Base-by-base conservation (phyloP, 257 asterid genomes). In the Echium plantagineum region DNA sequence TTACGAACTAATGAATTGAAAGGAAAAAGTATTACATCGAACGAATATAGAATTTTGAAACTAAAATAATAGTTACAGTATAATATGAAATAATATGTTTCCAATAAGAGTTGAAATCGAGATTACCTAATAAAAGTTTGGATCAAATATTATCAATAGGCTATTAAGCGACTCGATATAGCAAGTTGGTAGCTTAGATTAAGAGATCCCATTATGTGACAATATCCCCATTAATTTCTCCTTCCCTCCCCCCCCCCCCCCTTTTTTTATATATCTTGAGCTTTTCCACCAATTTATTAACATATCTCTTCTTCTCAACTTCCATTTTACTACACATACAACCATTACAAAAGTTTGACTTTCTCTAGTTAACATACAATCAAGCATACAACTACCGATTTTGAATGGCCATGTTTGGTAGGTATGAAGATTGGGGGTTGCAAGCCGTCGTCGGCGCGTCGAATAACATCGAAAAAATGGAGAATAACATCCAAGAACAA, bases 351-450 rank as follows among this genome's bases (percentile, higher is more conserved):
- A 24, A 24, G n/a, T n/a, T 24, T 24, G 26, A 28, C 32, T 6
- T 28, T 28, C 32, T 28, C 0, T 28, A 28, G 32, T 28, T 6
- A 1, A 3, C 49, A 42, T 16, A 42, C 3, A 6, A 8, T 32
- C 6, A 35, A 3, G 7, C 5, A 35, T 35, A 42, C 49, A 42
- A 42, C 49, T 1, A 42, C 49, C 17, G 2, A 42, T 21, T 47
- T 24, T 52, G 54, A 58, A 72, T 67, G 77, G 69, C 69, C 26
- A 68, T 59, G 21, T 73, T 69, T 30, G 71, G 21, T 17, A 56
- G 53, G 21, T 35, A 52, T 19, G 74, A 68, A 58, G 78, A 73
- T 54, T 73, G 78, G 74, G 74, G 66, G 38, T 24, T 73, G 32
- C 71, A 69, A 57, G 78, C 78, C 21, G 52, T 69, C 20, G 74